These are phyloP conservation scores for Mycothermus thermophilus DNA, from an alignment of 495 filamentous ascomycete species.

Conservation along the genomic window DNA sequence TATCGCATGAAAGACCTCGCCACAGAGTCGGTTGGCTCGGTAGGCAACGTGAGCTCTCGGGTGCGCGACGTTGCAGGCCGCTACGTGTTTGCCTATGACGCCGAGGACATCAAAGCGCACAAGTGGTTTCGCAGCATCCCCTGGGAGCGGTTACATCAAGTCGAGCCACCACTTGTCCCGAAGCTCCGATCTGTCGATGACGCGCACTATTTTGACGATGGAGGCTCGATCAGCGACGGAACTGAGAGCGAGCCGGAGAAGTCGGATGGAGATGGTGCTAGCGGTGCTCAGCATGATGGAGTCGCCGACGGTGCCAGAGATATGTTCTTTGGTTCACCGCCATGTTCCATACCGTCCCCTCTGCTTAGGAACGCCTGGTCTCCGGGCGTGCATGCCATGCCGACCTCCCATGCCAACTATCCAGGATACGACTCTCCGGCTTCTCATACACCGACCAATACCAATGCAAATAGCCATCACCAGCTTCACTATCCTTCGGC, in stretches of 20 bases:
- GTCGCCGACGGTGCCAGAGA: not conserved
- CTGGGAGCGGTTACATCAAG: conserved; percentile 55
- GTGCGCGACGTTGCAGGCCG: conserved; percentile 25
- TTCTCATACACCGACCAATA: not conserved
- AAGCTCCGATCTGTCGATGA: conserved; percentile 55
- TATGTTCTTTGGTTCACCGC: conserved; percentile 3
- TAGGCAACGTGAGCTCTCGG: not conserved
- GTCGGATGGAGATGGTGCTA: not conserved
- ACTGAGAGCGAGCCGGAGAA: conserved; percentile 28
- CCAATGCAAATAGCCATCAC: not conserved
- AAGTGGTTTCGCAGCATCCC: conserved; percentile 54
- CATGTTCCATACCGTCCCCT: too few species aligned
- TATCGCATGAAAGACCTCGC: conserved; percentile 52
- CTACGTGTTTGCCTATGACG: conserved; percentile 67
- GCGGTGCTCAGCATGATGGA: not conserved
- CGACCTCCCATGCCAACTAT: too few species aligned
- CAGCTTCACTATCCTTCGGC: not conserved
- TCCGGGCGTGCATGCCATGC: too few species aligned
- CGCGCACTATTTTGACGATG: conserved; percentile 81
- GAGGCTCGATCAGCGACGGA: conserved; percentile 49
- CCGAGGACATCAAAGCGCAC: conserved; percentile 64
- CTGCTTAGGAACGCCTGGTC: too few species aligned
- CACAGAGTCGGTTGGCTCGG: conserved; percentile 4
- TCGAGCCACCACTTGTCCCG: conserved; percentile 64
- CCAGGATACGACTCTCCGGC: too few species aligned